Conservation (phyloP, 768 basidiomycete species). For the Omphalotus guepiniiformis region DNA sequence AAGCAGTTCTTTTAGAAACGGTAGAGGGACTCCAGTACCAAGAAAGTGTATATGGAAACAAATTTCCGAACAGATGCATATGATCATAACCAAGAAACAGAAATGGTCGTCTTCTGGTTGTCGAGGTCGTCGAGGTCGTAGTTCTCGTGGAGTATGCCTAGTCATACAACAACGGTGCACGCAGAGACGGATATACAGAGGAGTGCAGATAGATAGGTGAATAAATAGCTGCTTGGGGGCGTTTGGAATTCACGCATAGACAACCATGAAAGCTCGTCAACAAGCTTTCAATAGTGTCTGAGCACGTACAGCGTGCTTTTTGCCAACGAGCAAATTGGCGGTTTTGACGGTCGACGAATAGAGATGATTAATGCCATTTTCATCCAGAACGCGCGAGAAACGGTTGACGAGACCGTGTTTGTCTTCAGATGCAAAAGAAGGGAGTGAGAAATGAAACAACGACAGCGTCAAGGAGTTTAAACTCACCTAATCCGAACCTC, state of each 20-base stretch:
- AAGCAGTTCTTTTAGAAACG: too few species aligned
- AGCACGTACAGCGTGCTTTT: conserved; percentile 52
- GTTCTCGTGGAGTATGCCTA: neutral
- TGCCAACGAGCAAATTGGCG: conserved; percentile 71
- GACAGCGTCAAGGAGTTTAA: neutral
- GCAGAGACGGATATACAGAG: too few species aligned
- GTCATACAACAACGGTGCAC: neutral
- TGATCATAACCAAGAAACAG: neutral
- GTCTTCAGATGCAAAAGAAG: conserved; percentile 36
- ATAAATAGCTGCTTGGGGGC: conserved; percentile 3
- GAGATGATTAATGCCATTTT: conserved; percentile 77
- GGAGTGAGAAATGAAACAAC: conserved; percentile 4
- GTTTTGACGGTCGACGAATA: conserved; percentile 83
- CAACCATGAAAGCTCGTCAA: conserved; percentile 23
- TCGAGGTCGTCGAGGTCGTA: neutral
- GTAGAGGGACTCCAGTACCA: too few species aligned
- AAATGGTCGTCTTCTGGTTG: neutral
- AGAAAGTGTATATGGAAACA: neutral
- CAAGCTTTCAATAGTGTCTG: conserved; percentile 55
- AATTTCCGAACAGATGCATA: neutral
- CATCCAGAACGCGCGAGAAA: conserved; percentile 68
- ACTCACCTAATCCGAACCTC: conserved; percentile 64
- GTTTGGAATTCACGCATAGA: neutral
- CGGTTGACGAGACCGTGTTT: conserved; percentile 76
- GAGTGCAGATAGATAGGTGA: conserved; percentile 3